Evolutionary conservation across 1,284 basidiomycete species (phyloP), one percentile per base, ranked within the genome.

Genomic region (Malassezia sympodialis): DNA sequence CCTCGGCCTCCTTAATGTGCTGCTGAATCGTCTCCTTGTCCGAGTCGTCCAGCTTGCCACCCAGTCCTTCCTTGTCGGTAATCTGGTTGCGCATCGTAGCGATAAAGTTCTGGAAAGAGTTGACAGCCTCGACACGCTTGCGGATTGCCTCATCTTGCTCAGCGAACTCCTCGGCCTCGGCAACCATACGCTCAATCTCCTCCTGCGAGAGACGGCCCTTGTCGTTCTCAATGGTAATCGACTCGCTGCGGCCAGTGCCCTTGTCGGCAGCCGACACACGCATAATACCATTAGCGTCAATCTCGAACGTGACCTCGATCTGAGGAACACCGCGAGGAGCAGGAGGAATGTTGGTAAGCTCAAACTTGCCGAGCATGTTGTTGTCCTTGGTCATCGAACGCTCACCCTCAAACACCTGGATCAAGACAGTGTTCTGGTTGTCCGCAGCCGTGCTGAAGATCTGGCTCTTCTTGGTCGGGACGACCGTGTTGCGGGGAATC

Each of bases 401-500:
- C 79, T 94, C 90, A 76, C 90, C 90, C 81, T 94, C 89, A 75
- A 81, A 94, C 58, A 96, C 89, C 70, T 80, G 78, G 76, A 93
- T 91, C 41, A 69, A 55, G 15, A 73, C 72, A n/a, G 64, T 65
- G 60, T 68, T 68, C 65, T 73, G 72, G 67, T 72, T 72, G 63
- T 73, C 69, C 42, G 72, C 68, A 42, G 69, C 69, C 19, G 73
- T 98, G 19, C 90, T 94, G 84, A 96, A 96, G 79, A 93, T 93
- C 79, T 96, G 89, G 59, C 84, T 85, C 82, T 98, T 96, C 82
- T 89, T 88, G 75, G 93, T 96, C 55, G 91, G 91, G 66, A 98
- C 89, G 73, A 93, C 88, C 28, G 93, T 96, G 85, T 96, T 96
- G 72, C 91, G 87, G 59, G 87, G 82, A 69, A 93, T 93, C 69